Percentiles rank a stretch among this genome's conserved stretches.
These are phyloP conservation scores for Sclerotinia glacialis DNA, from an alignment of 2,329 filamentous ascomycete species.

Conservation along the genomic window DNA sequence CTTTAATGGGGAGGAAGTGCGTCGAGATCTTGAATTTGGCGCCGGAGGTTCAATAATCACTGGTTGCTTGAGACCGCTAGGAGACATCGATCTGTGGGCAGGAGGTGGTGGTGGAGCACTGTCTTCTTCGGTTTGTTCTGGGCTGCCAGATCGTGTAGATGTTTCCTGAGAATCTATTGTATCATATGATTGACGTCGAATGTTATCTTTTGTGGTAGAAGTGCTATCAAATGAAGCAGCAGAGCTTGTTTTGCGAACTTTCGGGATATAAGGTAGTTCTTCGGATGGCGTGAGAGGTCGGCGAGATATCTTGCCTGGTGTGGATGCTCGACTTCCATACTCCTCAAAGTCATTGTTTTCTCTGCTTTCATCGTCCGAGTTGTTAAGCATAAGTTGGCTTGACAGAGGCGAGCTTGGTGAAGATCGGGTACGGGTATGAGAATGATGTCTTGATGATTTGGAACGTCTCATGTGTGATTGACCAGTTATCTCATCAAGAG, in stretches of 20 bases:
- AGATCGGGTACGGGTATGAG: conserved; percentile 20
- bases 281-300: conserved; percentile 19
- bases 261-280: conserved; percentile 21
- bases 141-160: neutral
- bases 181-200: conserved; percentile 10
- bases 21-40: conserved; percentile 51
- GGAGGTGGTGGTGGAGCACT: conserved; percentile 37
- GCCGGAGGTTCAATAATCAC: conserved; percentile 33
- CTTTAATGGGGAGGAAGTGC: conserved; percentile 89
- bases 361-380: conserved; percentile 19
- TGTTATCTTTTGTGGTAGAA: conserved; percentile 13
- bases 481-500: conserved; percentile 1
- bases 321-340: conserved; percentile 12
- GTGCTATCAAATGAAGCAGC: conserved; percentile 15
- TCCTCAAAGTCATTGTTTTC: conserved; percentile 11
- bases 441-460: conserved; percentile 17
- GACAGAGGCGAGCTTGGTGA: conserved; percentile 22
- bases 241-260: conserved; percentile 19
- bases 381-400: conserved; percentile 16
- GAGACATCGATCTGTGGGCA: conserved; percentile 41
- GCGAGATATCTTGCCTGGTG: conserved; percentile 12
- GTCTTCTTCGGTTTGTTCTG: conserved; percentile 25
- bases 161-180: neutral
- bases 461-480: conserved; percentile 4
- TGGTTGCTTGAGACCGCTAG: conserved; percentile 44